A percentile compares a stretch with the other conserved stretches of the same genome.
phyloP scores from a whole-genome alignment of 805 yeast species.

The Suhomyces tanzawaensis region DNA sequence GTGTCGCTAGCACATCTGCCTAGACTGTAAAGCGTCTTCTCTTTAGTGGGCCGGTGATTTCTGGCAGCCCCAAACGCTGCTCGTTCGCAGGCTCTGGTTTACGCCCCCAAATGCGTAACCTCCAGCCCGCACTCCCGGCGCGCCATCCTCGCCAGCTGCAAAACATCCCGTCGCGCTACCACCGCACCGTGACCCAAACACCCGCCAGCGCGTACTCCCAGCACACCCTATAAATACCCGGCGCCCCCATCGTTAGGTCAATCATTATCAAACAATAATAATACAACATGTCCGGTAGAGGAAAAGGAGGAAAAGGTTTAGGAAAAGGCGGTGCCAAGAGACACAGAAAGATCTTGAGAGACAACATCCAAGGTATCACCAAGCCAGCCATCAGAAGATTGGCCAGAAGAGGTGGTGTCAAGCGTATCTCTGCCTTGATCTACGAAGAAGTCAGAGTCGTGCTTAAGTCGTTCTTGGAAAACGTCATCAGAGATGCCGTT shows the following conservation, averaged over 20 bases:
- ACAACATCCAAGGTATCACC: slow-evolving; percentile 99
- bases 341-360: slow-evolving; percentile 99
- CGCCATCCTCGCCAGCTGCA: no score
- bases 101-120: slow-evolving; percentile 9
- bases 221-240: no score
- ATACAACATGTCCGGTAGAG: slow-evolving; percentile 88
- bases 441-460: slow-evolving; percentile 99
- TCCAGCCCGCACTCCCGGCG: background rate
- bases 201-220: no score
- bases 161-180: no score
- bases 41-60: slow-evolving; percentile 8
- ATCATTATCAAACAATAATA: slow-evolving; percentile 6
- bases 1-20: no score
- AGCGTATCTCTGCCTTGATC: slow-evolving; percentile 98
- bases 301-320: slow-evolving; percentile 99
- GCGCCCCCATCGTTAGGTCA: no score
- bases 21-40: no score
- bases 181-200: no score
- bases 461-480: slow-evolving; percentile 91
- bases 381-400: slow-evolving; percentile 99
- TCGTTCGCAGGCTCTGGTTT: slow-evolving; percentile 6
- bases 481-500: slow-evolving; percentile 98
- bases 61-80: slow-evolving; percentile 4
- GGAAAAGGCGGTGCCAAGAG: slow-evolving; percentile 99
- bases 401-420: slow-evolving; percentile 99